A percentile compares a stretch with the other conserved stretches of the same genome.
These are phyloP conservation scores for Phtheirospermum japonicum DNA, from an alignment of 257 asterid species.

Conservation along the genomic window DNA sequence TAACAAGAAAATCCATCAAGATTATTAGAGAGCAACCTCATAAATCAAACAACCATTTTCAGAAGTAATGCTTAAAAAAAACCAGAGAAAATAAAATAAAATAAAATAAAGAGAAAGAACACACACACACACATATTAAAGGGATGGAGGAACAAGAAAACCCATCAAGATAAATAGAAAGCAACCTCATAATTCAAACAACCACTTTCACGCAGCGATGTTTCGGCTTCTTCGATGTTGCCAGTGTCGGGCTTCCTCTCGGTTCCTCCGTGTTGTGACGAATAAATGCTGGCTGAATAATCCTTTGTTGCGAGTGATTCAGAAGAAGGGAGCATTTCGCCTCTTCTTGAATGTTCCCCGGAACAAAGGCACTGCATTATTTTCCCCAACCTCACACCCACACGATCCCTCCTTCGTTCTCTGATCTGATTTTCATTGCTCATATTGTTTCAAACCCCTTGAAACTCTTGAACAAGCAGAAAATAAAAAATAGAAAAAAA, in stretches of 20 bases:
- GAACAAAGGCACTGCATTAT: constrained; percentile 70
- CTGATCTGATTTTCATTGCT: constrained; percentile 44
- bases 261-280: constrained; percentile 56
- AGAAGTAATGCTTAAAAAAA: constrained; percentile 8
- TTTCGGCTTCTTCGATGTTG: constrained; percentile 88
- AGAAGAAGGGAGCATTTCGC: constrained; percentile 53
- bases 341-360: constrained; percentile 45
- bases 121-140: background rate
- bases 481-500: constrained; percentile 20
- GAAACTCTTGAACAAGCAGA: constrained; percentile 30
- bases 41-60: background rate
- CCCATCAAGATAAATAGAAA: constrained; percentile 14
- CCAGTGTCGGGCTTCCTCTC: constrained; percentile 62
- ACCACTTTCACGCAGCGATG: constrained; percentile 79
- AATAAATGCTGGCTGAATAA: constrained; percentile 44
- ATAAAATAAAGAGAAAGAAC: background rate
- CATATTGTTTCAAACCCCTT: constrained; percentile 40
- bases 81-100: constrained; percentile 4
- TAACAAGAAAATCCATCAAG: no score
- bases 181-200: constrained; percentile 74
- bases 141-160: background rate
- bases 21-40: no score
- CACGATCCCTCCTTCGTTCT: constrained; percentile 29
- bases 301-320: constrained; percentile 56
- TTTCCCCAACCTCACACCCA: constrained; percentile 39